Base-by-base conservation (phyloP, 345 rosid species). In the Hibiscus syriacus region DNA sequence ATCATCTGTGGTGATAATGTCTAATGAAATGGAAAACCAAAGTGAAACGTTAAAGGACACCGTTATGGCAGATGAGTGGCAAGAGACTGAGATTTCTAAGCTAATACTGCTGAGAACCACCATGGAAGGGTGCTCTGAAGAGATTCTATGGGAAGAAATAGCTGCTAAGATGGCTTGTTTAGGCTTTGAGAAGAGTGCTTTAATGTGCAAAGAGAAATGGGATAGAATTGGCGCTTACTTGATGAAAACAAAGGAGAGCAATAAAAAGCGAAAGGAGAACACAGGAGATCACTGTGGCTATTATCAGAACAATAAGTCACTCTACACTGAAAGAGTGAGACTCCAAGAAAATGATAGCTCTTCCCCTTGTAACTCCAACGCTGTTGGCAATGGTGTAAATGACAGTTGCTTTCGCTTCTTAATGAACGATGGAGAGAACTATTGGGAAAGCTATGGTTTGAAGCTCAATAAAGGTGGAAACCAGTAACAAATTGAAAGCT, bases 381-480 rank as follows among this genome's bases (percentile, higher is more conserved):
- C 77, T 10, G 52, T 17, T 16, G 83, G 81, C 30, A 84, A 83
- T 29, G 76, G 83, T 22, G 83, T 82, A 22, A 83, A 69, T 52
- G 93, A 84, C 43, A 84, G 87, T 62, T 83, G 93, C 73, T 87
- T 93, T 64, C 88, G 88, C 8, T 88, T 87, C 84, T 77, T 90
- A 66, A 23, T 54, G 57, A 30, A 16, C 0, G 57, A 54, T 25
- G 57, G 57, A 3, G 57, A 54, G 57, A 54, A 54, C 57, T 54
- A 23, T 13, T 54, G 57, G 57, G 57, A 54, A 23, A 54, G n/a
- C 57, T 54, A 54, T 70, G 92, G 88, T 16, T 54, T 90, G 77
- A 90, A 86, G 85, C 81, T 89, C 60, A 81, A 76, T 72, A 93
- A 82, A 74, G 96, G 90, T n/a, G n/a, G n/a, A n/a, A n/a, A n/a